Base-by-base conservation (phyloP, 768 basidiomycete species). In the Cytidiella melzeri region DNA sequence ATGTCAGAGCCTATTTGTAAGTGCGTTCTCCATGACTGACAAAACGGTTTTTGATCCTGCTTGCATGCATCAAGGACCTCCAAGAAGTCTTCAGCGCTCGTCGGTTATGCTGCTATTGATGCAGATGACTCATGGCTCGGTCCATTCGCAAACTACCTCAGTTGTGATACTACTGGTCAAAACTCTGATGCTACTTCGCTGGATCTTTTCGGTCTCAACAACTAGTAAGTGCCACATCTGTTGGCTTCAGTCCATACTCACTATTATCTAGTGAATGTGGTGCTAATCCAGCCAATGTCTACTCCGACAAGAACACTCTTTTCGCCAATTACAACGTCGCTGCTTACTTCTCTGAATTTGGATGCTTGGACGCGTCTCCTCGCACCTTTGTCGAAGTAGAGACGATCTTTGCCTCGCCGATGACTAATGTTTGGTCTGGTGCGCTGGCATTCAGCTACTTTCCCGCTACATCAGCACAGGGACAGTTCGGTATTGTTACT, bases 391-490 rank as follows among this genome's bases (percentile, higher is more conserved):
- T 81, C 28, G 93, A 96, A 63, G 79, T 81, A 12, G 73, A 65
- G 41, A 79, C 84, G 23, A 73, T 95, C 23, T 88, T 89, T 64
- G 76, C 84, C 52, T 62, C 75, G 10, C 66, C 84, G 5, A 89
- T 93, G 79, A 75, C 82, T 18, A 67, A 81, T 48, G 81, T 85
- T 43, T 95, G 87, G 83, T 92, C 88, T 26, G 93, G 93, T 53
- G 92, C 89, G 45, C 57, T 95, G 46, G 92, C 92, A 3, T 92
- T 91, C 66, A 84, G 83, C 43, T 95, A 94, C 67, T 93, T 95
- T 78, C 86, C 88, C 1, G 89, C 89, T 18, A 41, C 61, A n/a
- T 84, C 83, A 55, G 78, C 73, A 6, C 70, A 74, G 45, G 89
- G 89, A 43, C 70, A 84, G 57, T 96, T 88, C 55, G 93, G 93